phyloP scores from a whole-genome alignment of 805 yeast species.

The Ogataea paradorogensis region DNA sequence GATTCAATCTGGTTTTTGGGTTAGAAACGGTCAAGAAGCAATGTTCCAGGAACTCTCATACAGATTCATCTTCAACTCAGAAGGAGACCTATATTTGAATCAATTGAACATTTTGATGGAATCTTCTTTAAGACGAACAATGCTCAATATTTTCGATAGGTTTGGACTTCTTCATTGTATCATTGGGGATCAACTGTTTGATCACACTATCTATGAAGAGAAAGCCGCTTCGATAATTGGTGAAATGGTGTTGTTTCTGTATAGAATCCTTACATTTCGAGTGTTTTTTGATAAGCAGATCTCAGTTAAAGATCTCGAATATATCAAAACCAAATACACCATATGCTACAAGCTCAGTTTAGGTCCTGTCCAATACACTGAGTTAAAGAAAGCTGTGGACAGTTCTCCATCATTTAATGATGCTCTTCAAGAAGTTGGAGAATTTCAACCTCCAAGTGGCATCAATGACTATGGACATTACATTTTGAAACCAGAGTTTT shows the following conservation, averaged over 20 bases:
- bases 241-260: slow-evolving; percentile 42
- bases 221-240: slow-evolving; percentile 42
- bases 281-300: slow-evolving; percentile 25
- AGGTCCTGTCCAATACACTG: slow-evolving; percentile 54
- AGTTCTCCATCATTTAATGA: slow-evolving; percentile 43
- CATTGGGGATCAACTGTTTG: slow-evolving; percentile 18
- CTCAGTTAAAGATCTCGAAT: slow-evolving; percentile 14
- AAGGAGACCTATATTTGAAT: slow-evolving; percentile 44
- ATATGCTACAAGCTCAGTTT: slow-evolving; percentile 51
- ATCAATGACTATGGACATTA: slow-evolving; percentile 67
- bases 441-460: slow-evolving; percentile 63
- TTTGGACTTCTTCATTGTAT: slow-evolving; percentile 48
- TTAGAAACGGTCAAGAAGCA: slow-evolving; percentile 58
- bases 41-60: slow-evolving; percentile 22
- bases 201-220: slow-evolving; percentile 46
- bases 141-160: slow-evolving; percentile 45
- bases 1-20: slow-evolving; percentile 65
- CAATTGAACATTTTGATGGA: slow-evolving; percentile 43
- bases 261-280: slow-evolving; percentile 39
- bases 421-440: slow-evolving; percentile 55
- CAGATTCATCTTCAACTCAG: slow-evolving; percentile 22
- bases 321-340: slow-evolving; percentile 33
- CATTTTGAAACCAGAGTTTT: slow-evolving; percentile 47
- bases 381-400: slow-evolving; percentile 33
- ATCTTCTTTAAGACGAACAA: slow-evolving; percentile 33